Evolutionary conservation across 2,329 filamentous ascomycete genomes (phyloP).

Genomic region (Podosphaera xanthii): DNA sequence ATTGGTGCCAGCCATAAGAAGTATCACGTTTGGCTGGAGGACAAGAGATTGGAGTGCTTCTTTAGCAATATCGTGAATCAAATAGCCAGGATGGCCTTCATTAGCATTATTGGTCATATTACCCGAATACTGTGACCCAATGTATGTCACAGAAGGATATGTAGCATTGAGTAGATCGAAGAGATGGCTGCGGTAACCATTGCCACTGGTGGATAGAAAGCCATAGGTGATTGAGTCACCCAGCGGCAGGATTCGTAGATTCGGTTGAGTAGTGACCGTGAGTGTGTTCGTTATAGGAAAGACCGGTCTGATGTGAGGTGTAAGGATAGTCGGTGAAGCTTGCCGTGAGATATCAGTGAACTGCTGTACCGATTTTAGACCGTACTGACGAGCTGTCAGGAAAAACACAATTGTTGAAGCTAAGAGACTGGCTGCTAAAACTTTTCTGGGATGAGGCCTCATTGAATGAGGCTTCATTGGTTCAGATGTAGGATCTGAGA

Average conservation of each 20-base stretch:
- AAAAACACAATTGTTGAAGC: neutral
- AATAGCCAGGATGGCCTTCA: constrained; percentile 16
- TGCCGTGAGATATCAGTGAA: neutral
- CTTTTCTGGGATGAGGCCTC: neutral
- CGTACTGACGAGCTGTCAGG: neutral
- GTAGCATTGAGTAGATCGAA: constrained; percentile 7
- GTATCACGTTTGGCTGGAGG: constrained; percentile 15
- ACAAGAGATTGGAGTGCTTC: constrained; percentile 6
- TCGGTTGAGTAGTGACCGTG: neutral
- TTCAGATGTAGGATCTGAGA: neutral
- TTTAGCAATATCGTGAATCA: constrained; percentile 14
- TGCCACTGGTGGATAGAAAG: constrained; percentile 14
- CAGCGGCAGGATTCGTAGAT: neutral
- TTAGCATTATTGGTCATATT: constrained; percentile 17
- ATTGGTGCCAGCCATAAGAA: constrained; percentile 17
- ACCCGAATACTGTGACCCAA: constrained; percentile 15
- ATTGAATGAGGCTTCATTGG: neutral
- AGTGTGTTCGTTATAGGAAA: neutral
- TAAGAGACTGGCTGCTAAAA: neutral
- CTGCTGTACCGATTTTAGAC: neutral
- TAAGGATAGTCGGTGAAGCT: neutral
- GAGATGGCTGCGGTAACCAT: constrained; percentile 19
- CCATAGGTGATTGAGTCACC: constrained; percentile 18
- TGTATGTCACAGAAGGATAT: constrained; percentile 8
- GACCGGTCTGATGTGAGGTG: neutral